A percentile compares a stretch with the other conserved stretches of the same genome.
These are phyloP conservation scores for Paxillus rubicundulus DNA, from an alignment of 768 basidiomycete species.

Conservation along the genomic window DNA sequence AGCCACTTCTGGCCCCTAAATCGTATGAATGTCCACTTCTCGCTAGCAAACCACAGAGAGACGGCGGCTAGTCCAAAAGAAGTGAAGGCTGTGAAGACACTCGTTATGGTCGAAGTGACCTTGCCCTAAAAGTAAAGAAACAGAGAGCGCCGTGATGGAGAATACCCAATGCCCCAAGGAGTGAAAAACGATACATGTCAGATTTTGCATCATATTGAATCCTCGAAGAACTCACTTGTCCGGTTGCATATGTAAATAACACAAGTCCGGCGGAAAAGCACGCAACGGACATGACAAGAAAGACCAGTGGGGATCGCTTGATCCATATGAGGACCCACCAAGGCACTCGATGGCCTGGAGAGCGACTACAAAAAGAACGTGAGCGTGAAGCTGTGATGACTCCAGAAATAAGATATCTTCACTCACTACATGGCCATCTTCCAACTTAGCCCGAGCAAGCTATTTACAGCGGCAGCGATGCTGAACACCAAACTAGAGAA, in stretches of 20 bases:
- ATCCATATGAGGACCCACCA: constrained; percentile 87
- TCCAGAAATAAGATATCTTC: neutral
- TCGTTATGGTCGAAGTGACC: constrained; percentile 62
- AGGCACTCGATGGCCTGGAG: constrained; percentile 71
- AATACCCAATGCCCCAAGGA: neutral
- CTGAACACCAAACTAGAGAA: constrained; percentile 75
- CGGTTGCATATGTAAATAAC: constrained; percentile 65
- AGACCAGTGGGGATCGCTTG: constrained; percentile 74
- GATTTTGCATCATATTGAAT: neutral
- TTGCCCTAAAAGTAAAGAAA: constrained; percentile 36
- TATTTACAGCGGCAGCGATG: constrained; percentile 75
- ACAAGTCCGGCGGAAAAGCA: constrained; percentile 75
- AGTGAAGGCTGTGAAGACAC: constrained; percentile 69
- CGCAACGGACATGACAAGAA: constrained; percentile 72
- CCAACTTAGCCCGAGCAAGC: constrained; percentile 74
- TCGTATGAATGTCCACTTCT: constrained; percentile 60
- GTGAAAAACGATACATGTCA: neutral
- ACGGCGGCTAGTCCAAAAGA: constrained; percentile 70
- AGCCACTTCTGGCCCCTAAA: constrained; percentile 72
- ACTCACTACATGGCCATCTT: constrained; percentile 82
- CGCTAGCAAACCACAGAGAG: constrained; percentile 71
- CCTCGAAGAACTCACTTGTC: constrained; percentile 41
- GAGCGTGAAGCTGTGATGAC: neutral
- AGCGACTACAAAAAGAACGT: constrained; percentile 48
- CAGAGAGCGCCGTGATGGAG: neutral